These are phyloP conservation scores for Earliella scabrosa DNA, from an alignment of 1,284 basidiomycete species.

Conservation along the genomic window DNA sequence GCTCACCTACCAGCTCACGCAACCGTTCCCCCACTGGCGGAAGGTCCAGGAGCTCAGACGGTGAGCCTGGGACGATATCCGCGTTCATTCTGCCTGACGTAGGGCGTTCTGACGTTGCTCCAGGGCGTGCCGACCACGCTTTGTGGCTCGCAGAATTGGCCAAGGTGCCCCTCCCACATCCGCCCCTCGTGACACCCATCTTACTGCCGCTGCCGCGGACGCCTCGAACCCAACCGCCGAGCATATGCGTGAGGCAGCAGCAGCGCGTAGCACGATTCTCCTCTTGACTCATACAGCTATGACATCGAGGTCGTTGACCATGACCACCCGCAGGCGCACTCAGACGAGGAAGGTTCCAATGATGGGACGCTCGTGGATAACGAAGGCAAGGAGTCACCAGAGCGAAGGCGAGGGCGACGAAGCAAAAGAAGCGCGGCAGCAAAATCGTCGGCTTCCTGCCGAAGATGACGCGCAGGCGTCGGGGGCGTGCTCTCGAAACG, in stretches of 20 bases:
- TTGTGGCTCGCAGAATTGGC: conserved; percentile 50
- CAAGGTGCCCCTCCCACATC: conserved; percentile 48
- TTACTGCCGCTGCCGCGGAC: conserved; percentile 12
- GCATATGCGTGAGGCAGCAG: conserved; percentile 18
- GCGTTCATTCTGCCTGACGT: background rate
- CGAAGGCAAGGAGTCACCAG: background rate
- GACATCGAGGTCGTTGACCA: conserved; percentile 28
- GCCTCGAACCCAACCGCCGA: conserved; percentile 9
- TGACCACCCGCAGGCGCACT: conserved; percentile 6
- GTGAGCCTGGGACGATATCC: conserved; percentile 31
- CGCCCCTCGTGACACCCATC: conserved; percentile 32
- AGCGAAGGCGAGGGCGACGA: conserved; percentile 1
- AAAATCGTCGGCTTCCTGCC: conserved; percentile 29
- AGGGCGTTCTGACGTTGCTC: conserved; percentile 39
- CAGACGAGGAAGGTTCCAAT: background rate
- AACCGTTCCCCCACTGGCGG: conserved; percentile 51
- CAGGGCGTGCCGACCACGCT: conserved; percentile 57
- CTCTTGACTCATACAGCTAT: conserved; percentile 30
- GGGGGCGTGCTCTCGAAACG: conserved; percentile 31
- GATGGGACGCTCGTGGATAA: conserved; percentile 6
- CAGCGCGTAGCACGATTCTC: conserved; percentile 22
- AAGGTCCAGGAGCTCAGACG: conserved; percentile 46
- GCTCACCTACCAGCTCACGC: conserved; percentile 42
- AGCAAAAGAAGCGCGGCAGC: conserved; percentile 25
- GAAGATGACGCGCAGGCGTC: conserved; percentile 29